Evolutionary conservation across 2,329 filamentous ascomycete genomes (phyloP).

Genomic region (Colletotrichum nymphaeae): DNA sequence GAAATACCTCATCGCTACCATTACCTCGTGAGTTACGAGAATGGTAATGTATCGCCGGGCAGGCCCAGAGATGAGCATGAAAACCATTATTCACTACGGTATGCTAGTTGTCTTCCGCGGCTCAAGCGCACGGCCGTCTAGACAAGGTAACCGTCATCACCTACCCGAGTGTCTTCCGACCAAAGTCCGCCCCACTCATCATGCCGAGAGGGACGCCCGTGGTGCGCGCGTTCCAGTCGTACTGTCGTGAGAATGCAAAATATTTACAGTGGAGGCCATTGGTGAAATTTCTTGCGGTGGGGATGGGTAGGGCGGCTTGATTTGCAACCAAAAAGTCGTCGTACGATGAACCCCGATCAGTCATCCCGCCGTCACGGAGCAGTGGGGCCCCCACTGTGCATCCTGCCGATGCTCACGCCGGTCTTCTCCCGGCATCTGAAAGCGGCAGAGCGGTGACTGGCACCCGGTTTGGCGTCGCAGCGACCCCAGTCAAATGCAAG

Average conservation of each 20-base stretch:
- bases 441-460: neutral
- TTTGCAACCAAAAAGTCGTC: slow-evolving; percentile 10
- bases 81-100: neutral
- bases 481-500: neutral
- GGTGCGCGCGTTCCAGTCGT: neutral
- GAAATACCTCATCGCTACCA: slow-evolving; percentile 2
- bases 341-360: slow-evolving; percentile 29
- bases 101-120: slow-evolving; percentile 8
- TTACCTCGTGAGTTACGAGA: slow-evolving; percentile 8
- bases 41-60: neutral
- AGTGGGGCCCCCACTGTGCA: slow-evolving; percentile 17
- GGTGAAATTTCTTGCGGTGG: slow-evolving; percentile 9
- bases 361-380: slow-evolving; percentile 30
- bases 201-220: neutral
- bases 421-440: slow-evolving; percentile 18
- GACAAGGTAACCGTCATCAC: slow-evolving; percentile 4
- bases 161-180: slow-evolving; percentile 18
- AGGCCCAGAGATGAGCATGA: neutral
- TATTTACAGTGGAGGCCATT: neutral
- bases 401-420: slow-evolving; percentile 10
- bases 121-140: neutral
- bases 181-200: slow-evolving; percentile 7
- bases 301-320: slow-evolving; percentile 1
- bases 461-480: neutral
- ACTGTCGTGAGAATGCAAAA: neutral